Conservation (phyloP, 495 filamentous ascomycete genomes). For the Paragyromitra xinjiangensis region DNA sequence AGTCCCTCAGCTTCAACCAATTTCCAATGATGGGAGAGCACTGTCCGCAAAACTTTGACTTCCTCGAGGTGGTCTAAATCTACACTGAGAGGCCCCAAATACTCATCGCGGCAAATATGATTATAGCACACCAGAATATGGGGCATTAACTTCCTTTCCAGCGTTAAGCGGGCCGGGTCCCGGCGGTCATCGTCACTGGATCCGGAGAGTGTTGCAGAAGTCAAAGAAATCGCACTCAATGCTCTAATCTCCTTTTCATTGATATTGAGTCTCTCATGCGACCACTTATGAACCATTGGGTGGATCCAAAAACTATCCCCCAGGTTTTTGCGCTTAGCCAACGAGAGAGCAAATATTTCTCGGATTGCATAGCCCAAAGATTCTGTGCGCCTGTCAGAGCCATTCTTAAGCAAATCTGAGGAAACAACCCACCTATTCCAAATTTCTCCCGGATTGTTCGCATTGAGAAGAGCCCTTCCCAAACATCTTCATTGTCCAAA, state of each 20-base stretch:
- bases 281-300: constrained; percentile 25
- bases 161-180: neutral
- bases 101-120: neutral
- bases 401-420: neutral
- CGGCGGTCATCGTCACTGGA: neutral
- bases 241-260: constrained; percentile 11
- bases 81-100: neutral
- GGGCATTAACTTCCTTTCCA: neutral
- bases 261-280: constrained; percentile 13
- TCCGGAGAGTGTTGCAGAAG: neutral
- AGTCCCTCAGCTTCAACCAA: neutral
- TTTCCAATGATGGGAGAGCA: neutral
- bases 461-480: constrained; percentile 14
- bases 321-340: constrained; percentile 27
- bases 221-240: constrained; percentile 1
- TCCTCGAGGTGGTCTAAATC: neutral
- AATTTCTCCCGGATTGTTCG: neutral
- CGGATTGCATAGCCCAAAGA: constrained; percentile 10
- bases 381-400: neutral
- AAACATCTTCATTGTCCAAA: constrained; percentile 31
- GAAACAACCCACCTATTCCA: neutral
- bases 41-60: neutral
- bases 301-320: constrained; percentile 31
- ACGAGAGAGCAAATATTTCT: constrained; percentile 24
- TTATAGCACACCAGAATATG: neutral